These are phyloP conservation scores for Fimicolochytrium jonesii DNA, from an alignment of 192 early-diverging fungal genomes.

Conservation along the genomic window DNA sequence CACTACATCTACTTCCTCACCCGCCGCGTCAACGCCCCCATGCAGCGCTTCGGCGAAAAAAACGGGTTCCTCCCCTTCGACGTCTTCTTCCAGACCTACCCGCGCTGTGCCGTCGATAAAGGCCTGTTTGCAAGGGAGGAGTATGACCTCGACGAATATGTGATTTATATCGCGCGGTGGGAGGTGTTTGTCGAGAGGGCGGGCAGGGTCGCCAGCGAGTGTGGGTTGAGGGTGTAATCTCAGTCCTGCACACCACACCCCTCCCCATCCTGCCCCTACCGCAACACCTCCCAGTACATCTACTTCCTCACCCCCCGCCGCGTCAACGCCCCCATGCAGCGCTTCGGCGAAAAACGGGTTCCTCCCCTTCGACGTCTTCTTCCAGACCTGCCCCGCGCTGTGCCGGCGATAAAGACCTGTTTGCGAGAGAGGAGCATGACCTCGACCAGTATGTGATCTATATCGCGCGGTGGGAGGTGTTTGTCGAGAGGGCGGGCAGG, in stretches of 20 bases:
- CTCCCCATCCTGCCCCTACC: no score
- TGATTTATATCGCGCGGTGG: slow-evolving; percentile 9
- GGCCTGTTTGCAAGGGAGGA: slow-evolving; percentile 10
- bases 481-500: no score
- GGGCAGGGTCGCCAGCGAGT: no score
- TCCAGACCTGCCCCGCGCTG: slow-evolving; percentile 1
- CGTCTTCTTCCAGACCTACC: slow-evolving; percentile 3
- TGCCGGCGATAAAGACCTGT: slow-evolving; percentile 1
- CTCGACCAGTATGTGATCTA: slow-evolving; percentile 19
- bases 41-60: slow-evolving; percentile 26
- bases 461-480: neutral
- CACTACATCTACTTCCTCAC: slow-evolving; percentile 16
- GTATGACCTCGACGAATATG: slow-evolving; percentile 17
- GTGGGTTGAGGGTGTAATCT: no score
- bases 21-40: slow-evolving; percentile 11
- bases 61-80: slow-evolving; percentile 8
- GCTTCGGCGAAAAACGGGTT: slow-evolving; percentile 25
- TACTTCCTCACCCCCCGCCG: no score
- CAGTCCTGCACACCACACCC: no score
- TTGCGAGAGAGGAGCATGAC: slow-evolving; percentile 8
- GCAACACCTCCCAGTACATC: no score
- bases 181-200: slow-evolving; percentile 1
- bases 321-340: slow-evolving; percentile 21
- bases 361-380: slow-evolving; percentile 1
- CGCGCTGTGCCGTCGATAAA: neutral